These are phyloP conservation scores for Boletus eberwhitei DNA, from an alignment of 768 basidiomycete species.

Conservation along the genomic window DNA sequence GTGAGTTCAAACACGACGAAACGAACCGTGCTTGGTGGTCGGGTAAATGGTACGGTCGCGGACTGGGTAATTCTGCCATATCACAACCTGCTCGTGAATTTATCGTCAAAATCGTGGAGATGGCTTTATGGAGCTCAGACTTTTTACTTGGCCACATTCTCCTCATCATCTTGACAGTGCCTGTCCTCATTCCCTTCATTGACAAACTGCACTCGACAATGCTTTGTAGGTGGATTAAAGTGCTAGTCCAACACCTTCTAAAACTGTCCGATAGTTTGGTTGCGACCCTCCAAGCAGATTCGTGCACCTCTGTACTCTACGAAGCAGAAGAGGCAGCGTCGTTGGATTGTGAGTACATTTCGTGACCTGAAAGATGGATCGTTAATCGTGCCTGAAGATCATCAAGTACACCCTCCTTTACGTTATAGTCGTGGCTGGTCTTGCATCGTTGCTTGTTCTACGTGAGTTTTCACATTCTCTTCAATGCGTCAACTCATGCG, in stretches of 20 bases:
- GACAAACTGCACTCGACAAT: slow-evolving; percentile 91
- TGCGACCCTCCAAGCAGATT: slow-evolving; percentile 92
- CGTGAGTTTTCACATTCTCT: slow-evolving; percentile 50
- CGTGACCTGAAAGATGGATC: not conserved
- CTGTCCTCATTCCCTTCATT: slow-evolving; percentile 79
- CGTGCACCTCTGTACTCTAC: slow-evolving; percentile 90
- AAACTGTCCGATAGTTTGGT: slow-evolving; percentile 66
- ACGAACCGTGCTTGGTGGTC: slow-evolving; percentile 99
- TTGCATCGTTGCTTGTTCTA: slow-evolving; percentile 78
- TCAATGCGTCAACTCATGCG: slow-evolving; percentile 12
- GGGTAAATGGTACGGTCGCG: slow-evolving; percentile 95
- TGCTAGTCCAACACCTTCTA: not conserved
- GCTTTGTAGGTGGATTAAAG: slow-evolving; percentile 60
- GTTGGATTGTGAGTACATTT: slow-evolving; percentile 71
- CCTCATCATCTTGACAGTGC: slow-evolving; percentile 81
- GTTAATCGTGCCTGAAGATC: slow-evolving; percentile 43
- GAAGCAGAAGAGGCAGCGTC: slow-evolving; percentile 87
- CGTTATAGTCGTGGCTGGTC: slow-evolving; percentile 64
- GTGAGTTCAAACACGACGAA: slow-evolving; percentile 98
- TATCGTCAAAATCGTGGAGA: slow-evolving; percentile 97
- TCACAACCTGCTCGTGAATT: slow-evolving; percentile 97
- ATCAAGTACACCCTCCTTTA: slow-evolving; percentile 87
- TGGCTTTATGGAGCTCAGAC: slow-evolving; percentile 95
- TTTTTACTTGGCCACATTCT: slow-evolving; percentile 85
- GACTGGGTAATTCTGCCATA: slow-evolving; percentile 85